Evolutionary conservation across 257 asterid genomes (phyloP).

Genomic region (Penstemon eatonii): DNA sequence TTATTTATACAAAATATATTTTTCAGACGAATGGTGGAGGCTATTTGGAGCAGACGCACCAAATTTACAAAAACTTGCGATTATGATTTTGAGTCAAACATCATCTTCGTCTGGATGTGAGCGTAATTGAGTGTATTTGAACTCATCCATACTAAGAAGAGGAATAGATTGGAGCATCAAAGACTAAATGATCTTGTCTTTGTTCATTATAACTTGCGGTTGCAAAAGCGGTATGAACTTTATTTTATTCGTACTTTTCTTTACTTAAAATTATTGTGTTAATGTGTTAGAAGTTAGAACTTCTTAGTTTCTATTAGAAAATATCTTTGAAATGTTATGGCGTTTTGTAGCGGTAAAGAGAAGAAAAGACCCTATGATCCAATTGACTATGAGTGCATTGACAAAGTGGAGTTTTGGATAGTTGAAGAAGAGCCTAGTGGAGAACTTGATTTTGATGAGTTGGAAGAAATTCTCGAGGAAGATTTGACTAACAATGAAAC

Average conservation of each 20-base stretch:
- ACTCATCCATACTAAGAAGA: slow-evolving; percentile 11
- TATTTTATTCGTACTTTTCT: not conserved
- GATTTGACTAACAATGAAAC: no score
- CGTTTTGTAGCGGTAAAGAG: not conserved
- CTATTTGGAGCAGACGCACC: slow-evolving; percentile 4
- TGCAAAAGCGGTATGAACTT: not conserved
- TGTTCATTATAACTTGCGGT: slow-evolving; percentile 11
- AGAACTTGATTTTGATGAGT: slow-evolving; percentile 13
- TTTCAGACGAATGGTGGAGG: slow-evolving; percentile 9
- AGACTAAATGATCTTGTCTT: slow-evolving; percentile 4
- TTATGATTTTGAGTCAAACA: slow-evolving; percentile 9
- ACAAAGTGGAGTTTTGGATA: not conserved
- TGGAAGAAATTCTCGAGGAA: not conserved
- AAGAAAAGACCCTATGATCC: not conserved
- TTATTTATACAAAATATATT: not conserved
- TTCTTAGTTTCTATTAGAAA: not conserved
- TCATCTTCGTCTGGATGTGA: slow-evolving; percentile 9
- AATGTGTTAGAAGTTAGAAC: not conserved
- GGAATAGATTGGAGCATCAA: not conserved
- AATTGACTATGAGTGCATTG: slow-evolving; percentile 22
- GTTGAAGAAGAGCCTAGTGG: not conserved
- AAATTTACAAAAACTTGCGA: not conserved
- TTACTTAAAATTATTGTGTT: not conserved
- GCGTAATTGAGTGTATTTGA: slow-evolving; percentile 20
- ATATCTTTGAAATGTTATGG: not conserved